These are phyloP conservation scores for Ramichloridium luteum DNA, from an alignment of 2,329 filamentous ascomycete genomes.

Conservation along the genomic window DNA sequence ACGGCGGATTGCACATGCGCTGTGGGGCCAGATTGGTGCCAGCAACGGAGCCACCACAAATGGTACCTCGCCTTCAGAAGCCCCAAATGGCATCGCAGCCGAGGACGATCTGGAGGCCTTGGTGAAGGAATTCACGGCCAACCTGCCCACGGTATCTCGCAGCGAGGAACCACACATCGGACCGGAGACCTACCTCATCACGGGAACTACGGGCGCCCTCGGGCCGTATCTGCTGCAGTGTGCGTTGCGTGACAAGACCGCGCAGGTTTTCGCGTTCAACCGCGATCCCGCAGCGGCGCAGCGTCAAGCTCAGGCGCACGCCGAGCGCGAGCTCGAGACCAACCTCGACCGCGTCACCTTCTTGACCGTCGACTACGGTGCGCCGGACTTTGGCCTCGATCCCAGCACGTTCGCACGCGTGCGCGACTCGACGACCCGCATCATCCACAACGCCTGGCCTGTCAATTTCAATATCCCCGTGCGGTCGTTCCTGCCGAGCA, in stretches of 20 bases:
- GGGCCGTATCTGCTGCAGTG: constrained; percentile 25
- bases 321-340: constrained; percentile 11
- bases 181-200: no score
- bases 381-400: constrained; percentile 18
- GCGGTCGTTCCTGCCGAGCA: constrained; percentile 21
- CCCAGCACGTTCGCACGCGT: constrained; percentile 14
- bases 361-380: constrained; percentile 15
- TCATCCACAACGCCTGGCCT: constrained; percentile 29
- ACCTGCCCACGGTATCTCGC: background rate
- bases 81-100: no score
- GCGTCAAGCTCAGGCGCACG: constrained; percentile 15
- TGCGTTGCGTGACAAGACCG: background rate
- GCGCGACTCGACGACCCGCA: constrained; percentile 14
- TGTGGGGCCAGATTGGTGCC: background rate
- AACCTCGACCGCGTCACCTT: constrained; percentile 20
- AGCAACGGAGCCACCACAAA: background rate
- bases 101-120: background rate
- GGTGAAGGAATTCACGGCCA: background rate
- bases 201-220: constrained; percentile 26
- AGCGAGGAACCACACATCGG: constrained; percentile 8
- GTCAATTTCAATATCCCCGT: constrained; percentile 28
- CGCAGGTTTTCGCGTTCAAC: constrained; percentile 13
- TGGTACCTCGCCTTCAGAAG: no score
- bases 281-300: constrained; percentile 14
- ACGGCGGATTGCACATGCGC: background rate